Evolutionary conservation across 2,329 filamentous ascomycete genomes (phyloP), one percentile per base, ranked within the genome.

Genomic region (Juglanconis oblonga): DNA sequence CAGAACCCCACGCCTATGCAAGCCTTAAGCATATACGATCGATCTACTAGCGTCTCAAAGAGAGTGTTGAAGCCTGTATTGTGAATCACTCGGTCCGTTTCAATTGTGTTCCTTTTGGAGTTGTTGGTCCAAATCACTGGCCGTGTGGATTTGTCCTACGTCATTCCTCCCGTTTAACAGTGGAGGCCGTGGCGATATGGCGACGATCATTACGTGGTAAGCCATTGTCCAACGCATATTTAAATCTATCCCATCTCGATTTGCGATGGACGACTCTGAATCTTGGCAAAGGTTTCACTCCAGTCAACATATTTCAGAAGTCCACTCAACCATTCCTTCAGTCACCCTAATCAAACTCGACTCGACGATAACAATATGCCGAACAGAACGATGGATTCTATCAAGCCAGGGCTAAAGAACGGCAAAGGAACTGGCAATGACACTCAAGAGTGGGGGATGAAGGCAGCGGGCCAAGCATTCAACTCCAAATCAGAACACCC

Each of bases 121-220:
- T 14, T 40, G 10, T 40, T 40, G 42, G 4, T 45, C 42, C 9
- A 17, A 49, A 3, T 50, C 24, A 31, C n/a, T 55, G n/a, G 33
- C n/a, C 31, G 31, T 14, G 42, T 17, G 8, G 17, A 45, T 17
- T 42, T 44, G 10, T 10, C 32, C 24, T 57, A 48, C 54, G 54
- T 57, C 54, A 57, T 57, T 40, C 35, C 36, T 10, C 10, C 11
- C 36, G 29, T 14, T n/a, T n/a, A n/a, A n/a, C 9, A 32, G 35
- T 57, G 55, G 36, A 24, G n/a, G 14, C 11, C 35, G 52, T 54
- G 52, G 52, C 52, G 29, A 50, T 31, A 33, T 29, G 17, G 14
- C 36, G 55, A 42, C 47, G 55, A 50, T 57, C 55, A 57, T 57
- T 57, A 57, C 55, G 55, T 57, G 49, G 55, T n/a, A n/a, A n/a